Conservation (phyloP, 2,329 filamentous ascomycete genomes). For the Trichoderma oligosporum region DNA sequence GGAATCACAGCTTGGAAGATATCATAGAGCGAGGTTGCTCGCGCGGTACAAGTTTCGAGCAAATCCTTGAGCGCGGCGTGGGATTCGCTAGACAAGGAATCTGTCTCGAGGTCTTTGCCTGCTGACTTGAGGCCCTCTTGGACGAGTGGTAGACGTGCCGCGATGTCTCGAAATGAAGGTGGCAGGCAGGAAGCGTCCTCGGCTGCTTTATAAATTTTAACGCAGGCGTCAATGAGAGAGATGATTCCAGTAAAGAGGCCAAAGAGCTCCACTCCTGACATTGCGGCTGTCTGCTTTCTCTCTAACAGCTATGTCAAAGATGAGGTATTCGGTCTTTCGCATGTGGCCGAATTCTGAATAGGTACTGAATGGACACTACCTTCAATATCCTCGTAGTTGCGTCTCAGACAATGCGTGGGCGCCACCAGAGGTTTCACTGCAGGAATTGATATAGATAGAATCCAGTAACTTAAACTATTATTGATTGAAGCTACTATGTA, state of each 20-base stretch:
- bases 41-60: background rate
- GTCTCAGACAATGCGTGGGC: too few relatives aligned
- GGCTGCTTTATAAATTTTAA: background rate
- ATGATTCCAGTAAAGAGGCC: background rate
- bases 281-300: too few relatives aligned
- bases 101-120: background rate
- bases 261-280: background rate
- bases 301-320: too few relatives aligned
- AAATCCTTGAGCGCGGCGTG: background rate
- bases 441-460: too few relatives aligned
- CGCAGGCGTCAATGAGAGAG: background rate
- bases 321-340: too few relatives aligned
- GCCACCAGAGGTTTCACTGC: too few relatives aligned
- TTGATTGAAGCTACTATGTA: too few relatives aligned
- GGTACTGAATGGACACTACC: too few relatives aligned
- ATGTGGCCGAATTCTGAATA: too few relatives aligned
- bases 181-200: background rate
- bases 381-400: too few relatives aligned
- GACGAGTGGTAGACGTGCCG: background rate
- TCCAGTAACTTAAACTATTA: too few relatives aligned
- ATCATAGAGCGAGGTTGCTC: background rate
- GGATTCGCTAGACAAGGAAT: background rate
- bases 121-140: background rate
- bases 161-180: background rate
- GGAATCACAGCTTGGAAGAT: background rate